Evolutionary conservation across 2,329 filamentous ascomycete genomes (phyloP), one percentile per base, ranked within the genome.

Genomic region (Akanthomyces dipterigenus): DNA sequence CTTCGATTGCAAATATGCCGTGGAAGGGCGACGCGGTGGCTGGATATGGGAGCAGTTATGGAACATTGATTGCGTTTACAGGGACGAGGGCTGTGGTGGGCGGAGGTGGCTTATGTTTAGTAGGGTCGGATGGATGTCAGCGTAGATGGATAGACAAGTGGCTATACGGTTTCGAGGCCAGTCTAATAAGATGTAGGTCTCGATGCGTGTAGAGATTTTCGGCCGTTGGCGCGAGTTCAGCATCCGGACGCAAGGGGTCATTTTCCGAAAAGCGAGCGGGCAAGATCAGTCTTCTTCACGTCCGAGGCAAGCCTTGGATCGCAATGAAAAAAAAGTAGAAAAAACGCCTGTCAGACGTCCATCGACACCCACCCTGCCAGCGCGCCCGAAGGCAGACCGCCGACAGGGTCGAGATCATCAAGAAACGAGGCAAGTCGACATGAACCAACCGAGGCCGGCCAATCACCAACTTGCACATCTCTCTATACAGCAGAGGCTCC

Each of bases 381-480:
- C 80, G 84, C 83, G 88, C 87, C 89, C 89, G 79, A 92, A 87
- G 85, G 85, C 87, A 84, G 83, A 88, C 82, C 78, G 75, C 79
- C 72, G 73, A 75, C 81, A 78, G 88, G 89, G 89, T 87, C 82
- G 89, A 95, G 90, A 95, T 96, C 91, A 95, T 95, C 89, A 91
- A 75, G 65, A 72, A 67, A 62, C 62, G 26, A 36, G 51, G 61
- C 60, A 54, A 58, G 55, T 58, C 57, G 56, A 59, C 55, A 49
- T 62, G 49, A 60, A 60, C 58, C 31, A 42, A 22, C 49, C 57
- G 22, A 45, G 42, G 54, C 43, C 16, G 34, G 57, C 55, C 54
- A 49, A 63, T 66, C 67, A 67, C 87, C 88, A 87, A 53, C 61
- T 58, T n/a, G 42, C 54, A 22, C 62, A 63, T 56, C 88, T 87